Conservation (phyloP, 257 asterid genomes). For the Vinca minor region DNA sequence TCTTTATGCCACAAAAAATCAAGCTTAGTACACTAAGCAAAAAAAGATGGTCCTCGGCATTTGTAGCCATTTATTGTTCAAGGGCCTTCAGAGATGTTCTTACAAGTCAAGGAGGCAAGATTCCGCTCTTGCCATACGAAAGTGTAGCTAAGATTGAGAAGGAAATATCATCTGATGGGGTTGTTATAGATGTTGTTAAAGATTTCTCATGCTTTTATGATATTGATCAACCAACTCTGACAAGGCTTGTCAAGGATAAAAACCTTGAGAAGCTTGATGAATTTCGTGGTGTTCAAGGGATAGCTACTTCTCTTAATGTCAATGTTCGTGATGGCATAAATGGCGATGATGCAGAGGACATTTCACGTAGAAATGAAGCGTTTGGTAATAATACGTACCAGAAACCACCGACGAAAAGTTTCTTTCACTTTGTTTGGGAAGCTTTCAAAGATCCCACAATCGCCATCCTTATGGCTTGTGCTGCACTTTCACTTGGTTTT, state of each 20-base stretch:
- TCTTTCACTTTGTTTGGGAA: conserved; percentile 9
- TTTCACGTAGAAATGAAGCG: conserved; percentile 14
- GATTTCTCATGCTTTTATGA: conserved; percentile 7
- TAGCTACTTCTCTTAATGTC: conserved; percentile 14
- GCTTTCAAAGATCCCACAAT: conserved; percentile 13
- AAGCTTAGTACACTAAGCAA: conserved; percentile 5
- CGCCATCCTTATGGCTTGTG: conserved; percentile 12
- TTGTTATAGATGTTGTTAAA: conserved; percentile 5
- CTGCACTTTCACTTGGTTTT: conserved; percentile 21
- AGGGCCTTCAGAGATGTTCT: conserved; percentile 20
- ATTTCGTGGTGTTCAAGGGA: conserved; percentile 28
- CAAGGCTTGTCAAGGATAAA: conserved; percentile 23
- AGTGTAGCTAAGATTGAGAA: neutral
- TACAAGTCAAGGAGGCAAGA: neutral
- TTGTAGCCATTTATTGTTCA: conserved; percentile 21
- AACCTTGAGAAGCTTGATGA: conserved; percentile 13
- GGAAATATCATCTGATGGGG: conserved; percentile 7
- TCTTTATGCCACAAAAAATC: neutral
- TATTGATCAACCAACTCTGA: conserved; percentile 13
- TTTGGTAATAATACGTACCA: conserved; percentile 25
- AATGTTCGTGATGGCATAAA: conserved; percentile 18
- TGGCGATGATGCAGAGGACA: conserved; percentile 17
- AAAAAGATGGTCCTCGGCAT: conserved; percentile 26
- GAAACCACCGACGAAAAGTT: conserved; percentile 7
- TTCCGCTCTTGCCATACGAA: neutral